A percentile compares a stretch with the other conserved stretches of the same genome.
Conservation (phyloP, 176 grass and related monocot species). For the Alopecurus myosuroides region DNA sequence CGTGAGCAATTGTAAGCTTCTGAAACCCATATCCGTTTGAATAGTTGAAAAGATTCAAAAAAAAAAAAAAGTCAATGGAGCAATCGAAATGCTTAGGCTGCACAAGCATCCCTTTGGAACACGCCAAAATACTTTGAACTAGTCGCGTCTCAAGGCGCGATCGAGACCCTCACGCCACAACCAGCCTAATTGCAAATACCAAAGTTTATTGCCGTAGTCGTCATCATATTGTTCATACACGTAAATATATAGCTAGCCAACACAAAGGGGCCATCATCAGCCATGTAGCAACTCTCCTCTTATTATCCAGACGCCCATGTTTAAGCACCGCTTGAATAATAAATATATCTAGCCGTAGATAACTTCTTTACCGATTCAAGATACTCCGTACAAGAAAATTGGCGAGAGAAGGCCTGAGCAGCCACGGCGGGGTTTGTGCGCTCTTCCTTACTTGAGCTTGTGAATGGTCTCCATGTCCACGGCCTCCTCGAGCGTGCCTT, state of each 20-base stretch:
- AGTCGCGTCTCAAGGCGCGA: not conserved
- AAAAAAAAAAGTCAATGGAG: no score
- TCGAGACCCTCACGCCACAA: not conserved
- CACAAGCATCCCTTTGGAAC: not conserved
- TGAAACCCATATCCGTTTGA: no score
- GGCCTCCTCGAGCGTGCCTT: constrained; percentile 54
- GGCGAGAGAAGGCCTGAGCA: not conserved
- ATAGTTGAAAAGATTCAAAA: no score
- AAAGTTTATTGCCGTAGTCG: not conserved
- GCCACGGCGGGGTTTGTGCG: not conserved
- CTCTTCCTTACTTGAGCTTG: constrained; percentile 50
- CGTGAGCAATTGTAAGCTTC: no score
- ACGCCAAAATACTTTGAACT: not conserved
- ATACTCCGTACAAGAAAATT: not conserved
- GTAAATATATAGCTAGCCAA: not conserved
- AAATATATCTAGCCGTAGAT: not conserved
- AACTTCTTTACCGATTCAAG: not conserved
- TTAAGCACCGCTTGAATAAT: not conserved
- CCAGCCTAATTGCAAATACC: not conserved
- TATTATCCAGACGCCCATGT: not conserved
- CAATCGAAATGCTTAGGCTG: not conserved
- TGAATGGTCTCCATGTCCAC: constrained; percentile 95
- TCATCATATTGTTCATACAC: not conserved
- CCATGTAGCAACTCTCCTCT: not conserved
- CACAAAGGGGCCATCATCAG: not conserved